These are phyloP conservation scores for Aegilops tauschii DNA, from an alignment of 176 grass and related monocot genomes.

Conservation along the genomic window DNA sequence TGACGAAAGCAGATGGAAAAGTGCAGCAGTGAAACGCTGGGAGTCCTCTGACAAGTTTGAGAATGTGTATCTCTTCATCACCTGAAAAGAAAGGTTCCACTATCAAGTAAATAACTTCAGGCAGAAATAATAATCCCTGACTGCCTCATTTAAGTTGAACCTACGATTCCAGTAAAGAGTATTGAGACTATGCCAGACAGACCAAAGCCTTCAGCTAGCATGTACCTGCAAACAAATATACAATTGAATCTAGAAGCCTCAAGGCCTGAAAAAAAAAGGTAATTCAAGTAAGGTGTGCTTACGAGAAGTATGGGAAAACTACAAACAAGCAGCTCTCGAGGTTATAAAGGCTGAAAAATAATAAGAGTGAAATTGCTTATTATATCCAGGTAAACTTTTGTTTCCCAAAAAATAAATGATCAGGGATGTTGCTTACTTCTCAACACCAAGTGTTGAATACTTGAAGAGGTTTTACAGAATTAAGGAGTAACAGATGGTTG, in stretches of 20 bases:
- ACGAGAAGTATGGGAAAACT: conserved; percentile 96
- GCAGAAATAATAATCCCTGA: neutral
- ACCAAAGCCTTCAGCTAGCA: conserved; percentile 91
- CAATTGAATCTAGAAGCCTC: neutral
- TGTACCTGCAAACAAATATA: conserved; percentile 52
- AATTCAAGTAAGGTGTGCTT: conserved; percentile 35
- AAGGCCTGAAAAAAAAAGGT: conserved; percentile 1
- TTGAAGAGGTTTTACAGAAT: conserved; percentile 73
- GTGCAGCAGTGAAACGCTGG: conserved; percentile 59
- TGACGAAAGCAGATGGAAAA: conserved; percentile 90
- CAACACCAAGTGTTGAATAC: conserved; percentile 67
- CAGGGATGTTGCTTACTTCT: conserved; percentile 62
- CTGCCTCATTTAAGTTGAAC: conserved; percentile 28
- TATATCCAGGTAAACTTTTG: neutral
- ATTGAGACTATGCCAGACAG: conserved; percentile 92
- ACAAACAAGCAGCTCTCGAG: conserved; percentile 96
- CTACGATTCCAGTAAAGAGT: conserved; percentile 86
- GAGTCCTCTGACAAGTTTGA: conserved; percentile 78
- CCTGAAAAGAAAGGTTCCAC: conserved; percentile 35
- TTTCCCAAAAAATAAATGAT: neutral
- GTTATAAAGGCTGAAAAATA: conserved; percentile 78
- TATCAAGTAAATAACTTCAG: neutral
- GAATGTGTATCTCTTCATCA: conserved; percentile 91
- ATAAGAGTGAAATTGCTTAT: neutral
- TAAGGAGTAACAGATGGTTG: conserved; percentile 15